A percentile compares a stretch with the other conserved stretches of the same genome.
These are phyloP conservation scores for Blastobotrys elegans DNA, from an alignment of 1,139 yeast genomes.

Conservation along the genomic window DNA sequence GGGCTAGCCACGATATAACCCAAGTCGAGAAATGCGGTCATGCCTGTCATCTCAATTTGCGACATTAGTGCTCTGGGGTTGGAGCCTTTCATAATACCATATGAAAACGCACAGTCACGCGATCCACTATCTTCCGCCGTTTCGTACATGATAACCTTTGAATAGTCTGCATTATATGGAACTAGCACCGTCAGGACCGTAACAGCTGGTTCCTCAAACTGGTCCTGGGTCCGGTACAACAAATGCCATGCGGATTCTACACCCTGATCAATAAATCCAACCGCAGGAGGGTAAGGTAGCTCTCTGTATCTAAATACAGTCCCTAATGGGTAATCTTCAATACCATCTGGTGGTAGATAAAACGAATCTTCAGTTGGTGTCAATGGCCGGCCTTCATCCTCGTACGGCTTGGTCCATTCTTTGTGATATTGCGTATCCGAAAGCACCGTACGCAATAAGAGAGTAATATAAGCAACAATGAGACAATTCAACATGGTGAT, in stretches of 20 bases:
- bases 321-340: constrained; percentile 18
- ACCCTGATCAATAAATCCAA: background rate
- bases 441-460: too few species aligned
- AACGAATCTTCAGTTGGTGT: constrained; percentile 21
- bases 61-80: background rate
- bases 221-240: constrained; percentile 25
- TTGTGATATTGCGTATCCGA: background rate
- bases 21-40: constrained; percentile 6
- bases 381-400: background rate
- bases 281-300: constrained; percentile 14
- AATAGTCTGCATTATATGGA: constrained; percentile 20
- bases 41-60: constrained; percentile 5
- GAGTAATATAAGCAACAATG: too few species aligned
- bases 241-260: constrained; percentile 21
- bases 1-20: constrained; percentile 24
- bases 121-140: constrained; percentile 28
- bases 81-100: constrained; percentile 9
- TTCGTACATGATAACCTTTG: constrained; percentile 27
- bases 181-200: constrained; percentile 28
- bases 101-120: constrained; percentile 31
- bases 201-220: constrained; percentile 25
- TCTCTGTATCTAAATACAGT: constrained; percentile 17
- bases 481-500: too few species aligned
- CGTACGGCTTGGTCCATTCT: background rate
- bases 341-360: constrained; percentile 23